Evolutionary conservation across 1,139 yeast genomes (phyloP).

Genomic region (Candida sanyaensis): DNA sequence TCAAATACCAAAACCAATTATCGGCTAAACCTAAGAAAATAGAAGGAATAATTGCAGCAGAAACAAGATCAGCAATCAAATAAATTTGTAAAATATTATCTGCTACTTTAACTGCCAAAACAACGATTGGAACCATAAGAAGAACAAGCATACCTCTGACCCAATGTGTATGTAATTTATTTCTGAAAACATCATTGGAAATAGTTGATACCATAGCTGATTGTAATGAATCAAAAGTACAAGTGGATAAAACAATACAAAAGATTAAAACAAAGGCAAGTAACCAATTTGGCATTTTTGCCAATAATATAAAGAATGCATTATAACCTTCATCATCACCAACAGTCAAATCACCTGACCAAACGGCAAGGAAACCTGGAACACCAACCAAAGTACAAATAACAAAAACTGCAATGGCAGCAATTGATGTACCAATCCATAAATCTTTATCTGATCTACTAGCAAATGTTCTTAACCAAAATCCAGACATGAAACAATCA

Average conservation of each 20-base stretch:
- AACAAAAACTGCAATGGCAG: constrained; percentile 64
- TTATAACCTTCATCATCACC: constrained; percentile 61
- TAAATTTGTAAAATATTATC: constrained; percentile 83
- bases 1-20: constrained; percentile 60
- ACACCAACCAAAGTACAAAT: constrained; percentile 75
- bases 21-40: constrained; percentile 76
- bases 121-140: constrained; percentile 81
- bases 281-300: constrained; percentile 84
- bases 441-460: constrained; percentile 77
- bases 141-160: constrained; percentile 72
- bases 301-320: constrained; percentile 69
- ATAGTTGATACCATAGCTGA: constrained; percentile 88
- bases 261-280: constrained; percentile 82
- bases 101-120: constrained; percentile 79
- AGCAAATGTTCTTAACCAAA: constrained; percentile 94
- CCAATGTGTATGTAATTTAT: constrained; percentile 65
- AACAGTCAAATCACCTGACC: constrained; percentile 76
- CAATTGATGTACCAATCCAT: constrained; percentile 71
- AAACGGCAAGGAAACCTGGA: constrained; percentile 86
- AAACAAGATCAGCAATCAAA: constrained; percentile 86
- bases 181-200: constrained; percentile 87
- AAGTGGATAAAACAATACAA: constrained; percentile 72
- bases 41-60: constrained; percentile 86
- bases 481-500: constrained; percentile 87
- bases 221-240: constrained; percentile 87